Percentiles rank a stretch among this genome's conserved stretches.
Conservation (phyloP, 345 rosid genomes). For the rapeseed (Brassica napus) region DNA sequence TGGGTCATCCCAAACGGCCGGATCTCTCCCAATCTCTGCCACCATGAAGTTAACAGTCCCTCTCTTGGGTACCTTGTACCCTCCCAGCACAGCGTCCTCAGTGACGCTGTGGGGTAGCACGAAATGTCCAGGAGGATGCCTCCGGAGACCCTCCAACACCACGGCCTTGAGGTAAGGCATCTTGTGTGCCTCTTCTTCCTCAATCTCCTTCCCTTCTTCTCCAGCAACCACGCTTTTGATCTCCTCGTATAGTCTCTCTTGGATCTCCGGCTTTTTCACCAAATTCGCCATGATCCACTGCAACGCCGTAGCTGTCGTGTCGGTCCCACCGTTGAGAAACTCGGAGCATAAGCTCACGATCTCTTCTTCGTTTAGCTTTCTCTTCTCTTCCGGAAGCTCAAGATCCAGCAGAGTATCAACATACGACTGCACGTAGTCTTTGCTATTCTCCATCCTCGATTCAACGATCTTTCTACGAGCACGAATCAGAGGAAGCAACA, state of each 20-base stretch:
- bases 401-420: slow-evolving; percentile 43
- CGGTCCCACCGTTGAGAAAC: slow-evolving; percentile 39
- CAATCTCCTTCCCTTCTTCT: neutral
- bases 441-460: neutral
- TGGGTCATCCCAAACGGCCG: neutral
- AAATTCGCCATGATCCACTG: slow-evolving; percentile 50
- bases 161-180: slow-evolving; percentile 42
- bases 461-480: slow-evolving; percentile 29
- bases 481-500: slow-evolving; percentile 43
- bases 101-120: slow-evolving; percentile 34
- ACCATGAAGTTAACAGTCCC: slow-evolving; percentile 36
- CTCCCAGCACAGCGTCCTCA: slow-evolving; percentile 29
- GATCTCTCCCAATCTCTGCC: slow-evolving; percentile 29
- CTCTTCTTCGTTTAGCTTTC: slow-evolving; percentile 34
- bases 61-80: neutral
- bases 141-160: slow-evolving; percentile 39
- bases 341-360: slow-evolving; percentile 35
- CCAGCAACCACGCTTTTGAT: slow-evolving; percentile 11
- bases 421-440: slow-evolving; percentile 25
- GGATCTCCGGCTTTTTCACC: slow-evolving; percentile 38
- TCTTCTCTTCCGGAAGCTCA: slow-evolving; percentile 37
- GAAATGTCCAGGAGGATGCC: slow-evolving; percentile 43
- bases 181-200: slow-evolving; percentile 38
- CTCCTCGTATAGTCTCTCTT: slow-evolving; percentile 33
- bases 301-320: slow-evolving; percentile 42